A percentile compares a stretch with the other conserved stretches of the same genome.
Evolutionary conservation across 768 basidiomycete species (phyloP).

Genomic region (Rhizopogon rudus): DNA sequence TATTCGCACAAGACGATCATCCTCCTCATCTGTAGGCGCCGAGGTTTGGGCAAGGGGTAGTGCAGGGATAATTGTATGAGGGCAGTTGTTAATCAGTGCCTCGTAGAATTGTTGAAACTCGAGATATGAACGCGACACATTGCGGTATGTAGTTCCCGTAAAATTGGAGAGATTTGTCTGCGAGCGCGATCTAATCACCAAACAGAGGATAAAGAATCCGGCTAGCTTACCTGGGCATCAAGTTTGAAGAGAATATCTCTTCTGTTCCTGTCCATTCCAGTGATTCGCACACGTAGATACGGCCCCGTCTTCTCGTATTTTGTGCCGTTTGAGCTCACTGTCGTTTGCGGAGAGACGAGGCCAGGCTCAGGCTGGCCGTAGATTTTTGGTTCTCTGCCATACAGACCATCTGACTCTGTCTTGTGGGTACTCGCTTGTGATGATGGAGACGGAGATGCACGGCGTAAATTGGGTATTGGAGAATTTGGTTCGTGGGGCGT

Average conservation of each 20-base stretch:
- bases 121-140: conserved; percentile 90
- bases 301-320: conserved; percentile 75
- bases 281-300: conserved; percentile 86
- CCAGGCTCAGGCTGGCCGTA: conserved; percentile 85
- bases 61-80: conserved; percentile 95
- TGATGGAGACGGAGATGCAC: conserved; percentile 49
- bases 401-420: conserved; percentile 51
- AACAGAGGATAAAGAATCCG: not conserved
- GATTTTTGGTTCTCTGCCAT: conserved; percentile 79
- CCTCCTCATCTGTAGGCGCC: conserved; percentile 96
- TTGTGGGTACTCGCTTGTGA: conserved; percentile 41
- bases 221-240: conserved; percentile 80
- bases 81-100: conserved; percentile 82
- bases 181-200: not conserved
- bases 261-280: conserved; percentile 89
- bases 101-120: conserved; percentile 96
- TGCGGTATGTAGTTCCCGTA: conserved; percentile 82
- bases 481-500: conserved; percentile 71
- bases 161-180: conserved; percentile 95
- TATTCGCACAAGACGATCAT: conserved; percentile 91
- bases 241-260: conserved; percentile 91
- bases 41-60: conserved; percentile 95
- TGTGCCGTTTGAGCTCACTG: conserved; percentile 60
- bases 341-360: conserved; percentile 70
- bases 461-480: conserved; percentile 67